Evolutionary conservation across 225 moss, liverwort and hornwort genomes (phyloP).

Genomic region (Marchantia paleacea): DNA sequence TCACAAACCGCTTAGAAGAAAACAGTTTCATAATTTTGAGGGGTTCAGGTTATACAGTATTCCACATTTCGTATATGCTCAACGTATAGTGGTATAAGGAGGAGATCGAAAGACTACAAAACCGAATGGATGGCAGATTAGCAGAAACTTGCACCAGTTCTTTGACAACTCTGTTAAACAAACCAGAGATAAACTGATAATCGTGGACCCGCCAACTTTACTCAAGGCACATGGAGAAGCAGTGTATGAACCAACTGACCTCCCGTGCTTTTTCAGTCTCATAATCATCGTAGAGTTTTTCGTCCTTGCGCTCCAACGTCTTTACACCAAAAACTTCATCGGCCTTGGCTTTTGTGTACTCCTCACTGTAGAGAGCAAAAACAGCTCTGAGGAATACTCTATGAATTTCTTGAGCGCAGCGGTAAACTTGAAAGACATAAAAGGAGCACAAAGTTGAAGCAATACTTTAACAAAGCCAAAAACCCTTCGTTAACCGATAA

Average conservation of each 20-base stretch:
- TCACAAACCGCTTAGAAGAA: neutral
- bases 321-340: constrained; percentile 95
- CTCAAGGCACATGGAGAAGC: neutral
- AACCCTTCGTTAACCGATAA: no score
- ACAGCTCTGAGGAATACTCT: neutral
- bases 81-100: neutral
- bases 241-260: constrained; percentile 38
- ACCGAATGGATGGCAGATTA: neutral
- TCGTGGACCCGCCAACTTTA: neutral
- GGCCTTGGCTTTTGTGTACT: constrained; percentile 77
- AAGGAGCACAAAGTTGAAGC: neutral
- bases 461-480: no score
- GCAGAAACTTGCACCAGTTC: neutral
- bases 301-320: constrained; percentile 83
- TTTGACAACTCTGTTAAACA: neutral
- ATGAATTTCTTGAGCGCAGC: neutral
- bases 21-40: neutral
- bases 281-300: constrained; percentile 90
- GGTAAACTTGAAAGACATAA: neutral
- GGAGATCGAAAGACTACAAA: neutral
- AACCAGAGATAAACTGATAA: neutral
- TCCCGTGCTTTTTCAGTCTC: constrained; percentile 94
- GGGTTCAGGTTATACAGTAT: neutral
- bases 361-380: constrained; percentile 54
- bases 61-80: neutral